Evolutionary conservation across 2,329 filamentous ascomycete genomes (phyloP).

Genomic region (Claviceps capensis): DNA sequence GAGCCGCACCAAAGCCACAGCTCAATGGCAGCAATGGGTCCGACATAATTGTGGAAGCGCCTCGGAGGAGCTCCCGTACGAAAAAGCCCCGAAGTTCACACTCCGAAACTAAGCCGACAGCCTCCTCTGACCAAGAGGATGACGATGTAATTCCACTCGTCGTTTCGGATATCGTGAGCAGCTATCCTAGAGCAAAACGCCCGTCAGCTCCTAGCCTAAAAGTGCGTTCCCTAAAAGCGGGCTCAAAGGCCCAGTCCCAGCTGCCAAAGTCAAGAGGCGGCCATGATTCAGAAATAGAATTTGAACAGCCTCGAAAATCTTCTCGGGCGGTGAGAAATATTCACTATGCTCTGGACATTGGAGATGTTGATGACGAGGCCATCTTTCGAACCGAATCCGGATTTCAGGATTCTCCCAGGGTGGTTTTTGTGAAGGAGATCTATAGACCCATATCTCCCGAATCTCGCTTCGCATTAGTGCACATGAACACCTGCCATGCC

Average conservation of each 20-base stretch:
- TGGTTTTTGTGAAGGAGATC: slow-evolving; percentile 55
- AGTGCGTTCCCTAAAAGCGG: slow-evolving; percentile 10
- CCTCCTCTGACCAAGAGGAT: slow-evolving; percentile 17
- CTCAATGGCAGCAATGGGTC: slow-evolving; percentile 1
- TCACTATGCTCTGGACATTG: slow-evolving; percentile 35
- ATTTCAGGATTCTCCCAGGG: slow-evolving; percentile 32
- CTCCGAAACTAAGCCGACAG: neutral
- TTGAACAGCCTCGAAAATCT: slow-evolving; percentile 37
- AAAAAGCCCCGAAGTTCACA: slow-evolving; percentile 1
- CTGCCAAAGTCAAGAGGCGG: slow-evolving; percentile 13
- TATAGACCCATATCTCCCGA: slow-evolving; percentile 51
- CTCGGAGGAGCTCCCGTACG: slow-evolving; percentile 7
- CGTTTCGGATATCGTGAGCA: slow-evolving; percentile 21
- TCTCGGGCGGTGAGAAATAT: slow-evolving; percentile 30
- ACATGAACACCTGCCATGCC: slow-evolving; percentile 57
- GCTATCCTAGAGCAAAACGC: slow-evolving; percentile 9
- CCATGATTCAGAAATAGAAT: slow-evolving; percentile 35
- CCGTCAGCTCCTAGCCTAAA: slow-evolving; percentile 12
- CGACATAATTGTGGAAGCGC: slow-evolving; percentile 1
- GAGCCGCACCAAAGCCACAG: slow-evolving; percentile 5
- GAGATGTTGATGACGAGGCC: slow-evolving; percentile 44
- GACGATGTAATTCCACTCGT: slow-evolving; percentile 20
- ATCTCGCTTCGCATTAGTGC: slow-evolving; percentile 54
- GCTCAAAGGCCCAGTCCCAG: slow-evolving; percentile 7
- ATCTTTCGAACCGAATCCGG: slow-evolving; percentile 36